Conservation (phyloP, 495 filamentous ascomycete species). For the Sordaria brevicollis region DNA sequence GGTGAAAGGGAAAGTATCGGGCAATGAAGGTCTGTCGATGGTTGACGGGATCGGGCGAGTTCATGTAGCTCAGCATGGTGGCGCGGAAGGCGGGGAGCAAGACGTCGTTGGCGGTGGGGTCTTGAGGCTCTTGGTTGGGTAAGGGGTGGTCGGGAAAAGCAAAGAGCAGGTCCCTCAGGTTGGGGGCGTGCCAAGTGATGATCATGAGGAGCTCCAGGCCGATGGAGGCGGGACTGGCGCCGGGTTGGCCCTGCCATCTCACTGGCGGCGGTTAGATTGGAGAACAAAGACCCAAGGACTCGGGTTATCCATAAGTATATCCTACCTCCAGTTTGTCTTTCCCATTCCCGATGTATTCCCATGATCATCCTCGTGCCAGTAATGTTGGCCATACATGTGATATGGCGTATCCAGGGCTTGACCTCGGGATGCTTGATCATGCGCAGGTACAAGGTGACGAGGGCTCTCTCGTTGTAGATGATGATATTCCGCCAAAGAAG, state of each 20-base stretch:
- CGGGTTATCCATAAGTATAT: neutral
- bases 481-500: slow-evolving; percentile 22
- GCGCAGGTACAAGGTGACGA: slow-evolving; percentile 14
- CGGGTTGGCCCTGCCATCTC: slow-evolving; percentile 3
- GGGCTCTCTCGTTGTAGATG: slow-evolving; percentile 10
- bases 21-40: slow-evolving; percentile 1
- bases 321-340: slow-evolving; percentile 18
- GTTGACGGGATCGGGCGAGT: neutral
- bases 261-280: slow-evolving; percentile 12
- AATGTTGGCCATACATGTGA: slow-evolving; percentile 20
- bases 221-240: slow-evolving; percentile 1
- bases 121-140: neutral
- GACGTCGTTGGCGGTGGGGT: slow-evolving; percentile 2
- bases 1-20: slow-evolving; percentile 9
- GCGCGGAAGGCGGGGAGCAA: slow-evolving; percentile 2
- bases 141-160: slow-evolving; percentile 20
- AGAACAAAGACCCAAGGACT: neutral
- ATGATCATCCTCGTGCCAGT: slow-evolving; percentile 7
- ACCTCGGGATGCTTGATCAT: slow-evolving; percentile 12
- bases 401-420: slow-evolving; percentile 18
- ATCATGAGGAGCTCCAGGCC: slow-evolving; percentile 13
- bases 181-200: slow-evolving; percentile 14
- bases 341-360: slow-evolving; percentile 9
- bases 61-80: slow-evolving; percentile 7
- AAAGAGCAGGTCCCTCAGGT: slow-evolving; percentile 15